Evolutionary conservation across 2,329 filamentous ascomycete species (phyloP), one percentile per base, ranked within the genome.

Genomic region (Cytospora piceae): DNA sequence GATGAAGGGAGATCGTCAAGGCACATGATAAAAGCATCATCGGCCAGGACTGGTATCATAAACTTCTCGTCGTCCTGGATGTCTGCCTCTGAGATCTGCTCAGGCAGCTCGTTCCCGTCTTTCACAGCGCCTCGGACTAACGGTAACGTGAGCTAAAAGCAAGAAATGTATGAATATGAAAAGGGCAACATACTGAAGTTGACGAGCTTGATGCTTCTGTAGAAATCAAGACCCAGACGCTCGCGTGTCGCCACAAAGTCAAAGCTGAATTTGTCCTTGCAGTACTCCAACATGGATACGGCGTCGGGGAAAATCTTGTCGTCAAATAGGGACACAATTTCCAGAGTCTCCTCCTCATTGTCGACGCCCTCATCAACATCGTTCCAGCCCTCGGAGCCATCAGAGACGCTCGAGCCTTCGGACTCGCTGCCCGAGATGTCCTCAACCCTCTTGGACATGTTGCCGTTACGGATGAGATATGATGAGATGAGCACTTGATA

Each of bases 1-100:
- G 71, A 54, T 65, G 59, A 53, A 12, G 84, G 82, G 22, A 96
- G 81, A 68, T 97, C 95, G 69, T 96, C 94, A 24, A 99, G 82
- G 64, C 87, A 91, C 74, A 96, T 93, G 37, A 99, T 86, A 61
- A 98, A 81, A 4, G 94, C 91, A 75, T 99, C 95, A 70, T 97
- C 93, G 66, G 95, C 90, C 9, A 99, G 79, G 4, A 93, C 89
- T 0, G 95, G 95, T 74, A 91, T 90, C 66, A 99, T 82, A 73
- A 89, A 96, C 20, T 61, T 61, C 69, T 85, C 83, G 69, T 98
- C 94, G 68, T 93, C 87, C n/a, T 87, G 83, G 68, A 97, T 88
- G 31, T 87, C 81, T 2, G 81, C 79, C 42, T 80, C 80, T 3
- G 86, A 82, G 65, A 92, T 87, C 53, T 89, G 78, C 65, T 85